phyloP scores from a whole-genome alignment of 139 green algal species.

The Chlorella sp. region DNA sequence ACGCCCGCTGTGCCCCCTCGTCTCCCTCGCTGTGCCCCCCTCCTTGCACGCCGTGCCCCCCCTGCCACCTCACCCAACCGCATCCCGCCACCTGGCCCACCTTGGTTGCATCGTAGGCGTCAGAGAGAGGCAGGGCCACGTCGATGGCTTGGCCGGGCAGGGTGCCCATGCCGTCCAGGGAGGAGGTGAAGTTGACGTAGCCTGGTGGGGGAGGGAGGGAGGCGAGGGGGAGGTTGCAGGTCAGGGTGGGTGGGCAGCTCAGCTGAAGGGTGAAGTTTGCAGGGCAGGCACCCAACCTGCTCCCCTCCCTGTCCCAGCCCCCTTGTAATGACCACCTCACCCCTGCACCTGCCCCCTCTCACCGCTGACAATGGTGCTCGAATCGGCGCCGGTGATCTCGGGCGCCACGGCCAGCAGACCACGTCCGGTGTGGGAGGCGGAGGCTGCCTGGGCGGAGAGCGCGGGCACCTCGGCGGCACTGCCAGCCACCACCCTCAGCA shows the following conservation, averaged over 20 bases:
- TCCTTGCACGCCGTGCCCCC: too few species aligned
- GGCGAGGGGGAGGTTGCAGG: background rate
- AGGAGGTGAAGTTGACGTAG: conserved; percentile 12
- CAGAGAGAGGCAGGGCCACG: conserved; percentile 4
- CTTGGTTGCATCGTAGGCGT: background rate
- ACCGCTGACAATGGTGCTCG: conserved; percentile 1
- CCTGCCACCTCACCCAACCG: too few species aligned
- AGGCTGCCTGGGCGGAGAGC: background rate
- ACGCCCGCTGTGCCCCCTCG: background rate
- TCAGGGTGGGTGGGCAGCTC: background rate
- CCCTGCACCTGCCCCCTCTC: background rate
- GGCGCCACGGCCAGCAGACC: background rate
- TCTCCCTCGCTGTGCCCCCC: background rate
- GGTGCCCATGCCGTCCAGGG: background rate
- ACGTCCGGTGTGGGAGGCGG: background rate
- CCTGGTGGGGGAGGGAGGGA: background rate
- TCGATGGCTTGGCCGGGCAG: background rate
- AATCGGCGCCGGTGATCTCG: background rate
- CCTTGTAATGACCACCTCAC: too few species aligned
- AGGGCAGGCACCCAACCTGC: too few species aligned
- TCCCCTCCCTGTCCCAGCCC: background rate
- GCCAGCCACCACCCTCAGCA: background rate
- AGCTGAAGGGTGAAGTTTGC: background rate
- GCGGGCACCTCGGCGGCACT: background rate
- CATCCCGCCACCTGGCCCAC: background rate